These are phyloP conservation scores for Colletotrichum lindemuthianum DNA, from an alignment of 2,329 filamentous ascomycete genomes.

Conservation along the genomic window DNA sequence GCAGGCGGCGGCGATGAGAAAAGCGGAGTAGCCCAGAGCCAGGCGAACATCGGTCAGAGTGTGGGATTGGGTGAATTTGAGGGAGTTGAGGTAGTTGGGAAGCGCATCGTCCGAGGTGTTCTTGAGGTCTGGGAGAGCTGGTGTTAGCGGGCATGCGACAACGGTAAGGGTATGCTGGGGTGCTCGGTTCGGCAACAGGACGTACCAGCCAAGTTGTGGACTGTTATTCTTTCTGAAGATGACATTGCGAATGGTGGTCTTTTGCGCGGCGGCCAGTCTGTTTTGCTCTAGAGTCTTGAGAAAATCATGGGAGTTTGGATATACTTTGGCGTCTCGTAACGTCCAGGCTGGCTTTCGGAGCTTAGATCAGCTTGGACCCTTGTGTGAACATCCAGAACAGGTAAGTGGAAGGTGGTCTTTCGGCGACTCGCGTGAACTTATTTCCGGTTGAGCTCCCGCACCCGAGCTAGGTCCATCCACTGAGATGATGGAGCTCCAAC, in stretches of 20 bases:
- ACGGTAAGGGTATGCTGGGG: neutral
- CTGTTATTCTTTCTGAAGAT: slow-evolving; percentile 67
- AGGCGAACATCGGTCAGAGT: slow-evolving; percentile 84
- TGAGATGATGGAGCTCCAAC: slow-evolving; percentile 8
- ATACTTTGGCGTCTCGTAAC: slow-evolving; percentile 27
- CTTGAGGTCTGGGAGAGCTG: slow-evolving; percentile 78
- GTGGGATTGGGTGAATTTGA: slow-evolving; percentile 87
- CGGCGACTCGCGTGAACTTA: slow-evolving; percentile 33
- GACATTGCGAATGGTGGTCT: slow-evolving; percentile 46
- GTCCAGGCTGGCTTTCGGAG: slow-evolving; percentile 35
- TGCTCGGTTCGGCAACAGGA: slow-evolving; percentile 4
- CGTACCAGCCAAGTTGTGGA: slow-evolving; percentile 74
- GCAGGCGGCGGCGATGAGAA: slow-evolving; percentile 81
- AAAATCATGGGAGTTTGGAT: slow-evolving; percentile 5
- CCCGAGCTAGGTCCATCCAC: slow-evolving; percentile 11
- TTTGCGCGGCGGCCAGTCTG: too few species aligned
- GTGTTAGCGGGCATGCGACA: slow-evolving; percentile 33
- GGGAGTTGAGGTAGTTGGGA: slow-evolving; percentile 88
- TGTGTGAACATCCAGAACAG: slow-evolving; percentile 19
- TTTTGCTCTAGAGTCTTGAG: too few species aligned
- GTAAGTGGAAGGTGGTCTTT: slow-evolving; percentile 40
- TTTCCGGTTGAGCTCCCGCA: slow-evolving; percentile 33
- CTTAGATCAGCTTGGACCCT: slow-evolving; percentile 32
- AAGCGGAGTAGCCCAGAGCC: slow-evolving; percentile 82
- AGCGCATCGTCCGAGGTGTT: slow-evolving; percentile 96